These are phyloP conservation scores for Hyaloscypha hepaticicola DNA, from an alignment of 495 filamentous ascomycete genomes.

Conservation along the genomic window DNA sequence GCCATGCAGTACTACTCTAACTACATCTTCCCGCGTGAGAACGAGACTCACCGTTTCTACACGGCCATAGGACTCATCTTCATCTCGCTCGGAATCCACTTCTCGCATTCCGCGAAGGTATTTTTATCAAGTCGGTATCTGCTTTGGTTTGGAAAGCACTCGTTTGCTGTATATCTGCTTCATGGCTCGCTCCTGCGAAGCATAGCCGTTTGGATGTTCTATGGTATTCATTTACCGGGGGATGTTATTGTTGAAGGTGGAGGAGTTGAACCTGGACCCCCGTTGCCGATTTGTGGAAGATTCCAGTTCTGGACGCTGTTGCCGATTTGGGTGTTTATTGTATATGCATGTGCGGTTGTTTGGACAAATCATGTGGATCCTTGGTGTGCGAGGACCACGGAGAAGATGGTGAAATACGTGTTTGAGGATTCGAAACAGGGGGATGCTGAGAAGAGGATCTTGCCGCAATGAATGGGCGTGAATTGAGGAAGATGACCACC, in stretches of 20 bases:
- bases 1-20: constrained; percentile 44
- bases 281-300: constrained; percentile 15
- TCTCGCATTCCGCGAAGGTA: constrained; percentile 55
- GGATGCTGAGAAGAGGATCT: constrained; percentile 10
- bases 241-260: constrained; percentile 50
- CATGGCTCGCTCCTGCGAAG: constrained; percentile 64
- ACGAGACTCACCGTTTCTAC: constrained; percentile 53
- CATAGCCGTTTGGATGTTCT: constrained; percentile 64
- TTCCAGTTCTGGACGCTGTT: constrained; percentile 30
- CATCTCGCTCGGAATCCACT: constrained; percentile 52
- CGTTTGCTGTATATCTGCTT: constrained; percentile 67
- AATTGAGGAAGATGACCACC: neutral
- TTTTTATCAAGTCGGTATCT: constrained; percentile 55
- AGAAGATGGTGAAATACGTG: constrained; percentile 53
- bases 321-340: constrained; percentile 56
- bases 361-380: constrained; percentile 69
- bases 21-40: constrained; percentile 56
- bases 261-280: constrained; percentile 34
- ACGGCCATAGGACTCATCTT: constrained; percentile 57
- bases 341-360: constrained; percentile 56
- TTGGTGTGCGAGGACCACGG: constrained; percentile 59
- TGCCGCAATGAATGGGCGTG: constrained; percentile 14
- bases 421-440: constrained; percentile 40
- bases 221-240: constrained; percentile 54
- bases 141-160: constrained; percentile 66